phyloP scores from a whole-genome alignment of 106 monocot genomes.

The Acorus gramineus region DNA sequence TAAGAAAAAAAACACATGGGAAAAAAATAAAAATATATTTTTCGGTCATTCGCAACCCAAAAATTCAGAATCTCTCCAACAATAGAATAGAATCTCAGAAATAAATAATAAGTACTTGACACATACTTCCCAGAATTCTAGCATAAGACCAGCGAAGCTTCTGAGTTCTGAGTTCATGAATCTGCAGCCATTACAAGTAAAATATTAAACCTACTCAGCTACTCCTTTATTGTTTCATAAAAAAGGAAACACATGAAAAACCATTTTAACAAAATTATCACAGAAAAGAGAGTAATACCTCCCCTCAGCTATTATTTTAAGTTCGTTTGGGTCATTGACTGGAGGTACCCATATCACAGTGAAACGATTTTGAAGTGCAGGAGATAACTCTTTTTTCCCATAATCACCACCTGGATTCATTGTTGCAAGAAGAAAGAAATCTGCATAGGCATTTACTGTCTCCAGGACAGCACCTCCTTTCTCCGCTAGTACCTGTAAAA shows the following conservation, averaged over 20 bases:
- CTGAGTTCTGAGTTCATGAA: slow-evolving; percentile 34
- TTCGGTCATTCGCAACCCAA: too few relatives aligned
- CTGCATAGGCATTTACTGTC: slow-evolving; percentile 50
- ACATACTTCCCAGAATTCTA: slow-evolving; percentile 81
- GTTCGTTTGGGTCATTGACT: slow-evolving; percentile 58
- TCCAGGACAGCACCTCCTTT: slow-evolving; percentile 73
- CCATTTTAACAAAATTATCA: slow-evolving; percentile 7
- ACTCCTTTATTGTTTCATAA: neutral
- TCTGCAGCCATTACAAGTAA: slow-evolving; percentile 14
- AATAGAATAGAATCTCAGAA: too few relatives aligned
- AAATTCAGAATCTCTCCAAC: too few relatives aligned
- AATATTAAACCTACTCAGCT: neutral
- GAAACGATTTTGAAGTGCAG: slow-evolving; percentile 86
- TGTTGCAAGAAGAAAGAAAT: slow-evolving; percentile 86
- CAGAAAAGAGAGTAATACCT: slow-evolving; percentile 28
- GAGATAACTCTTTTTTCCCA: slow-evolving; percentile 95
- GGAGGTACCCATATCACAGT: slow-evolving; percentile 96
- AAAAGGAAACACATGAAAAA: neutral
- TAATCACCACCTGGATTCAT: slow-evolving; percentile 99
- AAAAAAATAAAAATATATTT: neutral
- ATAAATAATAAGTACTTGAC: neutral
- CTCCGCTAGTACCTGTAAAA: slow-evolving; percentile 69
- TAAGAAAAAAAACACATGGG: too few relatives aligned
- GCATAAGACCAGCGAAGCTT: slow-evolving; percentile 39
- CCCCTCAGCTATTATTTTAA: slow-evolving; percentile 41